These are phyloP conservation scores for Didymella segeticola DNA, from an alignment of 2,329 filamentous ascomycete genomes.

Conservation along the genomic window DNA sequence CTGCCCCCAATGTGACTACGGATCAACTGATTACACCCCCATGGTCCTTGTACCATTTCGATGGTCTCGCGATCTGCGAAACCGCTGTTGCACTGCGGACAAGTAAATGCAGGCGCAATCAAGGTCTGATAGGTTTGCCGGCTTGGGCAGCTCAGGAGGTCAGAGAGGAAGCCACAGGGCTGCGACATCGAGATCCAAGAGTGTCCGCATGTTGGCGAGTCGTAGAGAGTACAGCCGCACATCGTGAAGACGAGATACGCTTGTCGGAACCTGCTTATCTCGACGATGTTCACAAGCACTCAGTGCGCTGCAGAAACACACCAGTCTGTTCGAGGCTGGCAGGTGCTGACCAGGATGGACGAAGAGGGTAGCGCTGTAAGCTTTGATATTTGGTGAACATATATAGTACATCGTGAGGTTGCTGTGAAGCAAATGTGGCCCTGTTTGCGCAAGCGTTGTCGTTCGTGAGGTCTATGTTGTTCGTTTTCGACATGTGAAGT, in stretches of 20 bases:
- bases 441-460: conserved; percentile 10
- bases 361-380: background rate
- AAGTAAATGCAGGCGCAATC: conserved; percentile 36
- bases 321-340: background rate
- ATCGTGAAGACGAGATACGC: conserved; percentile 38
- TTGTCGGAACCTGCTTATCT: no score
- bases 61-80: conserved; percentile 39
- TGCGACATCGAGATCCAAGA: conserved; percentile 57
- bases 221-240: conserved; percentile 56
- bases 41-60: conserved; percentile 41
- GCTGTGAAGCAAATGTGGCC: conserved; percentile 18
- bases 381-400: conserved; percentile 21
- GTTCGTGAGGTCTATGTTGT: conserved; percentile 22
- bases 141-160: conserved; percentile 52
- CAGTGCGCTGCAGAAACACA: background rate
- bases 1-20: conserved; percentile 37
- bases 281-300: no score
- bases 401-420: conserved; percentile 26
- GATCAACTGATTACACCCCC: conserved; percentile 43
- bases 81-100: conserved; percentile 38
- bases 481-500: conserved; percentile 16
- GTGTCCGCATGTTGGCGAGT: conserved; percentile 56
- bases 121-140: conserved; percentile 41
- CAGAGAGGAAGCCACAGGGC: conserved; percentile 51
- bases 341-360: background rate